phyloP scores from a whole-genome alignment of 1,284 basidiomycete genomes.

The Apiotrichum montevideense region DNA sequence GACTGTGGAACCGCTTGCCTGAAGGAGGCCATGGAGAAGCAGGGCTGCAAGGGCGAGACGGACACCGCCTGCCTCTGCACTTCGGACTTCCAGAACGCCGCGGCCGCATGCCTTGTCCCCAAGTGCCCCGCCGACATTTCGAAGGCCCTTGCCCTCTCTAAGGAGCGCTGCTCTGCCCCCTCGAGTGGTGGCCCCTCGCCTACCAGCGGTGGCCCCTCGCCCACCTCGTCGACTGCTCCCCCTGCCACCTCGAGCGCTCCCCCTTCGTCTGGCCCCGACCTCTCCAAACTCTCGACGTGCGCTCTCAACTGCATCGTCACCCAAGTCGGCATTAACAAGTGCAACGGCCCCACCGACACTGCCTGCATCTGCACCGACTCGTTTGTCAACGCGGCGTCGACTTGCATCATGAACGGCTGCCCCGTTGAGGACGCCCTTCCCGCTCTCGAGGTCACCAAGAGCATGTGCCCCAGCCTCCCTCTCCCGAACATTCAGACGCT shows the following conservation, averaged over 20 bases:
- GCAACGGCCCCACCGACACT: conserved; percentile 5
- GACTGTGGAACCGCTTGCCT: not conserved
- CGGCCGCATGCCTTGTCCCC: not conserved
- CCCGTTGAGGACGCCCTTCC: not conserved
- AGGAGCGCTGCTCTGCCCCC: conserved; percentile 1
- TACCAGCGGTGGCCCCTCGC: not conserved
- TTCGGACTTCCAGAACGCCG: not conserved
- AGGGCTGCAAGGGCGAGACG: conserved; percentile 2
- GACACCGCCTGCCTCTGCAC: conserved; percentile 8
- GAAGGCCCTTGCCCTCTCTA: not conserved
- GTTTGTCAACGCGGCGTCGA: not conserved
- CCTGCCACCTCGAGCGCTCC: not conserved
- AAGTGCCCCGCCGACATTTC: not conserved
- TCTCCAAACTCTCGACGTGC: conserved; percentile 4
- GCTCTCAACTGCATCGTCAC: not conserved
- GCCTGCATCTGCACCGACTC: conserved; percentile 2
- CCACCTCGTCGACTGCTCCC: not conserved
- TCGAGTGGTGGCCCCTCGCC: not conserved
- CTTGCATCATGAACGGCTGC: not conserved
- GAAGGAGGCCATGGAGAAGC: not conserved
- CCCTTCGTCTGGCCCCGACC: not conserved
- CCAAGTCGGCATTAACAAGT: not conserved
- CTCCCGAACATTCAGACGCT: conserved; percentile 4
- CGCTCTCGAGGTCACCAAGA: not conserved
- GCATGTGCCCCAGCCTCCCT: conserved; percentile 4